Conservation (phyloP, 495 filamentous ascomycete species). For the Podospora australis region DNA sequence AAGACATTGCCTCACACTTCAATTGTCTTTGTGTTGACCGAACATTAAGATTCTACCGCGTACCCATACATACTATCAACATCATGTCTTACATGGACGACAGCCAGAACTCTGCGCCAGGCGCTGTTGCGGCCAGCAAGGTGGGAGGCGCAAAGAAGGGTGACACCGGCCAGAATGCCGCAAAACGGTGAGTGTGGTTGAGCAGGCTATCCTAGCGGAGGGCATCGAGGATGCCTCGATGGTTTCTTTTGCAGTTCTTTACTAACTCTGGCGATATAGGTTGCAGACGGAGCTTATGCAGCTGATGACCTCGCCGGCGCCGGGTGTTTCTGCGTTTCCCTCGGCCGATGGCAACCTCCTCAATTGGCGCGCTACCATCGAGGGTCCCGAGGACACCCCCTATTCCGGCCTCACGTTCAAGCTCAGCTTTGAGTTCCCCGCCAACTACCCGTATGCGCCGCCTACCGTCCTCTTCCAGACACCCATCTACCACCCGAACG, state of each 20-base stretch:
- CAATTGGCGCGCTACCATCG: slow-evolving; percentile 88
- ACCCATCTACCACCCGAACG: slow-evolving; percentile 89
- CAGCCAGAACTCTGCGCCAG: slow-evolving; percentile 63
- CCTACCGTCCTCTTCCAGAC: slow-evolving; percentile 91
- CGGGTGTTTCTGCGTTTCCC: slow-evolving; percentile 93
- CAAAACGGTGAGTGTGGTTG: slow-evolving; percentile 58
- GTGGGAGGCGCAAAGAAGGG: slow-evolving; percentile 50
- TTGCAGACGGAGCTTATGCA: slow-evolving; percentile 96
- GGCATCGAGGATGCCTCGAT: not conserved
- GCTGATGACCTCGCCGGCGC: slow-evolving; percentile 89
- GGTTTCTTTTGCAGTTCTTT: not conserved
- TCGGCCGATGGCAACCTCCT: slow-evolving; percentile 84
- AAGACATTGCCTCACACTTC: slow-evolving; percentile 12
- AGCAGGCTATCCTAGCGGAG: not conserved
- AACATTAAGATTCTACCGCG: not conserved
- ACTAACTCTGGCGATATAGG: slow-evolving; percentile 41
- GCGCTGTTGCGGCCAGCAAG: slow-evolving; percentile 49
- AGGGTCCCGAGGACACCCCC: slow-evolving; percentile 83
- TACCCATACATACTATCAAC: slow-evolving; percentile 2
- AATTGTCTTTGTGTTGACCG: slow-evolving; percentile 2
- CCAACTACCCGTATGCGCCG: slow-evolving; percentile 89
- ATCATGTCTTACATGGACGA: slow-evolving; percentile 68
- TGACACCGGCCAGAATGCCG: slow-evolving; percentile 64
- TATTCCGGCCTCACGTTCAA: slow-evolving; percentile 88
- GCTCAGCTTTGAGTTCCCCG: slow-evolving; percentile 84